A percentile compares a stretch with the other conserved stretches of the same genome.
These are phyloP conservation scores for Echinochloa phyllopogon DNA, from an alignment of 176 grass and related monocot species.

Conservation along the genomic window DNA sequence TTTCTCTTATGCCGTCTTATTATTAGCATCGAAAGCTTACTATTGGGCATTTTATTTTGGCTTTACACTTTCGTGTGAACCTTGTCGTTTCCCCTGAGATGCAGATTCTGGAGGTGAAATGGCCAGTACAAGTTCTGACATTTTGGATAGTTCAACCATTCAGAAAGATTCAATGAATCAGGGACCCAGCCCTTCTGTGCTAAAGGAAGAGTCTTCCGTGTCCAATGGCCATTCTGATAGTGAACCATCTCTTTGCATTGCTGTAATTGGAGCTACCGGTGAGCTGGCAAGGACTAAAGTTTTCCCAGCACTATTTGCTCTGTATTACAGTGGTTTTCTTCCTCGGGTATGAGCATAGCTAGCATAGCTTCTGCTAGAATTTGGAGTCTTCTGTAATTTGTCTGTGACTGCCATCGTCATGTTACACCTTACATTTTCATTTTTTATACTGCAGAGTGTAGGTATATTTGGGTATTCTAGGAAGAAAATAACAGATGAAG, in stretches of 20 bases:
- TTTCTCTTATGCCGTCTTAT: not conserved
- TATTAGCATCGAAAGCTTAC: not conserved
- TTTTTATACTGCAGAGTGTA: conserved; percentile 70
- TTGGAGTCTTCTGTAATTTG: not conserved
- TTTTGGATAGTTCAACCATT: conserved; percentile 41
- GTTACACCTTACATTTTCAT: conserved; percentile 34
- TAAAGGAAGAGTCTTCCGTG: conserved; percentile 29
- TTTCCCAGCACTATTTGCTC: conserved; percentile 87
- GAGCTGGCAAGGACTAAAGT: conserved; percentile 90
- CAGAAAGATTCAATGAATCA: conserved; percentile 21
- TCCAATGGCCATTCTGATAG: conserved; percentile 22
- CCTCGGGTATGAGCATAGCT: conserved; percentile 59
- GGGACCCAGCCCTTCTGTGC: conserved; percentile 3
- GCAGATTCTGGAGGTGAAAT: conserved; percentile 63
- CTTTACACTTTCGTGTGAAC: conserved; percentile 9
- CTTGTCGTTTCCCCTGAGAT: conserved; percentile 22
- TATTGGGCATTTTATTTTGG: not conserved
- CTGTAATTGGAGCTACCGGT: conserved; percentile 91
- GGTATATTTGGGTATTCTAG: conserved; percentile 98
- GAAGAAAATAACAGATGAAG: conserved; percentile 68
- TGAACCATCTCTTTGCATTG: conserved; percentile 75
- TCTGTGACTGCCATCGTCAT: not conserved
- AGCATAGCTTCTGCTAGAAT: conserved; percentile 14
- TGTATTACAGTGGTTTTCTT: conserved; percentile 90
- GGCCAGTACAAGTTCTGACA: conserved; percentile 42